Evolutionary conservation across 805 yeast species (phyloP).

Genomic region (Cyberlindnera mycetangii): DNA sequence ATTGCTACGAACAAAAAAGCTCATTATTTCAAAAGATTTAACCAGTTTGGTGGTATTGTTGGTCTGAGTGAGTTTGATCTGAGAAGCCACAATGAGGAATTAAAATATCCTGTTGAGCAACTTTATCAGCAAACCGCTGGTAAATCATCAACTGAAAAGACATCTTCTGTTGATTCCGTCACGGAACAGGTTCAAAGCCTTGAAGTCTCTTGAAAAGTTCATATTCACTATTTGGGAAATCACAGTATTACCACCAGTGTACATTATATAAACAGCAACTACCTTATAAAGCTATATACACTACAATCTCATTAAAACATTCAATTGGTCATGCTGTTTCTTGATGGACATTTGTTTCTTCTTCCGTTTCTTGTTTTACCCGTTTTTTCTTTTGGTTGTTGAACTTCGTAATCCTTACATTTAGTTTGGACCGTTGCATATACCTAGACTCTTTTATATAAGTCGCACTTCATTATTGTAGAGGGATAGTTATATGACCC

Average conservation of each 20-base stretch:
- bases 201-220: slow-evolving; percentile 6
- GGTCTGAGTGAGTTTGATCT: slow-evolving; percentile 85
- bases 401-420: no score
- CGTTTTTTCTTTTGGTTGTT: no score
- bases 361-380: no score
- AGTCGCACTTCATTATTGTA: no score
- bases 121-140: slow-evolving; percentile 2
- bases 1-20: slow-evolving; percentile 57
- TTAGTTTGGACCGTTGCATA: no score
- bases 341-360: no score
- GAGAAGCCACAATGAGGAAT: slow-evolving; percentile 40
- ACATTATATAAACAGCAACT: neutral
- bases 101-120: slow-evolving; percentile 21
- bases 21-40: slow-evolving; percentile 67
- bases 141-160: slow-evolving; percentile 6
- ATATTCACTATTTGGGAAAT: neutral
- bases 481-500: no score
- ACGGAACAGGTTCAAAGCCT: slow-evolving; percentile 14
- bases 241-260: no score
- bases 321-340: no score
- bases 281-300: no score
- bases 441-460: no score
- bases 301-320: no score
- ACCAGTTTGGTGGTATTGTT: slow-evolving; percentile 62
- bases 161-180: slow-evolving; percentile 4